Conservation (phyloP, 257 asterid species). For the Eucommia ulmoides region DNA sequence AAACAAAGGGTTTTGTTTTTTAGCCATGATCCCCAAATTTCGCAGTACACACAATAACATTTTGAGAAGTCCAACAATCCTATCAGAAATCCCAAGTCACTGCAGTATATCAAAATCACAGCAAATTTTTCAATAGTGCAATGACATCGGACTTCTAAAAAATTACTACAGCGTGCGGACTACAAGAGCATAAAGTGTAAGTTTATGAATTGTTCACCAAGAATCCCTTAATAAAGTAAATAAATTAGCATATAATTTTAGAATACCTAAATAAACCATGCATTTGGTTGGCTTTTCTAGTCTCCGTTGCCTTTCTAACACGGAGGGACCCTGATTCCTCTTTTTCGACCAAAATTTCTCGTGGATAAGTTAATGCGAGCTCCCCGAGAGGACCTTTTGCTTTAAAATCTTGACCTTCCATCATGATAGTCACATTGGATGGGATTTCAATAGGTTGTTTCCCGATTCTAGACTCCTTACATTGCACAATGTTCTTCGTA, state of each 20-base stretch:
- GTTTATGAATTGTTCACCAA: too few species aligned
- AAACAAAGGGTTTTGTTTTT: too few species aligned
- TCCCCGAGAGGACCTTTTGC: constrained; percentile 94
- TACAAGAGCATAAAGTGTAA: not conserved
- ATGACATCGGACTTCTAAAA: not conserved
- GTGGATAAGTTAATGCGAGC: constrained; percentile 76
- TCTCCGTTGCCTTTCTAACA: constrained; percentile 63
- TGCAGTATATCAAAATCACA: not conserved
- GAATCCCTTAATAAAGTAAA: not conserved
- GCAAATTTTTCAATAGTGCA: not conserved
- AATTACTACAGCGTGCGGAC: not conserved
- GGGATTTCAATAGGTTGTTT: constrained; percentile 89
- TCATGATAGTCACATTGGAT: constrained; percentile 48
- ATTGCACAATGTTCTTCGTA: constrained; percentile 46
- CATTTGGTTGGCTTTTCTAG: constrained; percentile 93
- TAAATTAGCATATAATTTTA: constrained; percentile 4
- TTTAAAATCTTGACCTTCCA: constrained; percentile 71
- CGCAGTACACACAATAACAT: not conserved
- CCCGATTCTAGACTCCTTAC: constrained; percentile 95
- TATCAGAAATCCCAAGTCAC: not conserved
- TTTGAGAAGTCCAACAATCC: not conserved
- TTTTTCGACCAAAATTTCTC: constrained; percentile 53
- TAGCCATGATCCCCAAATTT: not conserved
- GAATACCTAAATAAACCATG: constrained; percentile 93
- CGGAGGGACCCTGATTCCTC: constrained; percentile 62